These are phyloP conservation scores for Ophiocordyceps australis DNA, from an alignment of 2,329 filamentous ascomycete species.

Conservation along the genomic window DNA sequence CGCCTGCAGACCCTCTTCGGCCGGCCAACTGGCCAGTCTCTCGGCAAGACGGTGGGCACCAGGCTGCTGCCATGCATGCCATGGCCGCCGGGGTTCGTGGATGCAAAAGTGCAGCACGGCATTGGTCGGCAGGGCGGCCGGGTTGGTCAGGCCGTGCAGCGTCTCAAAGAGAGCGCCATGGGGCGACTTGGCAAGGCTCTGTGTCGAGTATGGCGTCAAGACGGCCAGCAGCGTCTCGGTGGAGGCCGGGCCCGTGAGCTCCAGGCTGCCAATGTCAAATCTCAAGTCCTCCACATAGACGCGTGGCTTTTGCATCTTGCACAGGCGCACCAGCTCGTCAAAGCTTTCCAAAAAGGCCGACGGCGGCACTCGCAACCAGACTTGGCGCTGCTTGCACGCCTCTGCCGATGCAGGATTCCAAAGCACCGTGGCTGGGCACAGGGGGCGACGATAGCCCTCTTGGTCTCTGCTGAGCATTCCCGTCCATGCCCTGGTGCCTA, in stretches of 20 bases:
- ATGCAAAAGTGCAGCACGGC: slow-evolving; percentile 55
- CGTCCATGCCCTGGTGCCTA: slow-evolving; percentile 28
- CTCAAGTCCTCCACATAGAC: slow-evolving; percentile 51
- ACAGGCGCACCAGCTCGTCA: slow-evolving; percentile 37
- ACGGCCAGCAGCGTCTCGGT: slow-evolving; percentile 60
- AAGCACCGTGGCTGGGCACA: slow-evolving; percentile 56
- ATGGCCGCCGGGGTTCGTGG: slow-evolving; percentile 66
- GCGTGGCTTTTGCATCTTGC: slow-evolving; percentile 40
- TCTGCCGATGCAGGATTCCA: slow-evolving; percentile 41
- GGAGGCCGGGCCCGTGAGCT: slow-evolving; percentile 48
- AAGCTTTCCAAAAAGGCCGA: slow-evolving; percentile 58
- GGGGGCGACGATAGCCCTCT: slow-evolving; percentile 31
- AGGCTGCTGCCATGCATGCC: too few relatives aligned
- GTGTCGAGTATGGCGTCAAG: slow-evolving; percentile 32
- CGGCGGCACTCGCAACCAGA: slow-evolving; percentile 67
- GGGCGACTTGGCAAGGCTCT: slow-evolving; percentile 9
- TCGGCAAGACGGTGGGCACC: slow-evolving; percentile 50
- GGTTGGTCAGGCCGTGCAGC: slow-evolving; percentile 43
- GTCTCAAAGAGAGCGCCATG: slow-evolving; percentile 31
- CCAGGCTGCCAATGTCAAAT: slow-evolving; percentile 45
- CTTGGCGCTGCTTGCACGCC: slow-evolving; percentile 15
- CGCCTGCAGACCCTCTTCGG: slow-evolving; percentile 30
- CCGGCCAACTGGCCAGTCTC: slow-evolving; percentile 47
- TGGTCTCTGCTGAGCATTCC: slow-evolving; percentile 33
- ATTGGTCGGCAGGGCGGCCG: slow-evolving; percentile 49